Evolutionary conservation across 331 rosid species (phyloP).

Genomic region (Quercus tomentella): DNA sequence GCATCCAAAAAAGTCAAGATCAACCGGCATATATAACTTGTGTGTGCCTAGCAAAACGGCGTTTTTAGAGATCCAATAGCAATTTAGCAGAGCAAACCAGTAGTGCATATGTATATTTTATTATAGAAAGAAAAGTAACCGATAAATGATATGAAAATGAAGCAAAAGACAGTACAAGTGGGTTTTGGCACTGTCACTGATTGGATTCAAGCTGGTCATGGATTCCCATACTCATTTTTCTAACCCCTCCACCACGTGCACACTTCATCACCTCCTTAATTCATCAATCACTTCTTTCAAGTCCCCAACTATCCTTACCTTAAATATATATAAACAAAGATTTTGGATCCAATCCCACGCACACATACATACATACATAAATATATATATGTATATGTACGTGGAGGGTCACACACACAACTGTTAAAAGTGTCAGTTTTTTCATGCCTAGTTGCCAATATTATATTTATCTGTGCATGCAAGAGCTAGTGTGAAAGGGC

Average conservation of each 20-base stretch:
- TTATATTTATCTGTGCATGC: not conserved
- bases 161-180: not conserved
- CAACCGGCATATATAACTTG: not conserved
- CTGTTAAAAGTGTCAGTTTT: not conserved
- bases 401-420: too few species aligned
- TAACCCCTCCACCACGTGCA: slow-evolving; percentile 48
- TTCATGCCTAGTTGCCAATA: not conserved
- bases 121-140: not conserved
- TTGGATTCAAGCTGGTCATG: slow-evolving; percentile 28
- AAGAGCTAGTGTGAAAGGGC: not conserved
- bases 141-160: not conserved
- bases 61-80: slow-evolving; percentile 29
- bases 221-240: slow-evolving; percentile 26
- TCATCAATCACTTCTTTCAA: not conserved
- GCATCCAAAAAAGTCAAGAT: slow-evolving; percentile 27
- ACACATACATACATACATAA: not conserved
- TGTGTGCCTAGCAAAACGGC: slow-evolving; percentile 18
- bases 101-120: not conserved
- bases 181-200: not conserved
- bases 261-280: slow-evolving; percentile 4
- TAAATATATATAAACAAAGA: not conserved
- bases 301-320: not conserved
- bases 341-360: not conserved
- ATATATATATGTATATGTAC: too few species aligned
- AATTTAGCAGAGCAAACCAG: not conserved